Base-by-base conservation (phyloP, 345 rosid genomes). In the Murraya paniculata region DNA sequence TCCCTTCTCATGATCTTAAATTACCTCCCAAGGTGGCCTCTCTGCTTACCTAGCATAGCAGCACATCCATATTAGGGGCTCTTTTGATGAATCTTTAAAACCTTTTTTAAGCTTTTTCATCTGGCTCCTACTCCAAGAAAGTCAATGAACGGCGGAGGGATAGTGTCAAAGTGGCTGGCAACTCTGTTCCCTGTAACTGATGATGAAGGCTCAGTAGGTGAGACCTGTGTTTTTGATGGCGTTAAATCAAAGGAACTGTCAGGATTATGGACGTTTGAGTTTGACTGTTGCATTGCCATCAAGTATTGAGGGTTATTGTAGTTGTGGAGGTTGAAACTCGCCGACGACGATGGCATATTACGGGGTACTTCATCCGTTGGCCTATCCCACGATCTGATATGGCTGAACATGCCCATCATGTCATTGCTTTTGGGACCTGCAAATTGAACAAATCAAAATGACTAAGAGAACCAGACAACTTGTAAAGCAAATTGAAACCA, bases 91-190 rank as follows among this genome's bases (percentile, higher is more conserved):
- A 66, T 72, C 33, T 31, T 30, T 61, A 22, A 71, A 67, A 56
- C 6, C 61, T 7, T 68, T 68, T 81, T 81, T 48, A 77, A 73
- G 73, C 80, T 48, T 67, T 62, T 14, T 87, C 86, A 89, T 59
- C 85, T 89, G 84, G 90, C 90, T 85, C 96, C 96, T 56, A 91
- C 91, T 76, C 96, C 96, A 73, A 91, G 93, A 81, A 91, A 91
- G 82, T 91, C 96, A 62, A 91, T 78, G 81, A 91, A 91, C 61
- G 79, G 85, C 41, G 94, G 88, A 55, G 86, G 68, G 55, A 75
- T 71, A 36, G 83, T 30, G 79, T 82, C 88, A 68, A 73, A 82
- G 72, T 71, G 82, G 48, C 76, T 57, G 28, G 28, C 67, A 35
- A 35, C 77, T 75, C 66, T 19, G 66, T 79, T 79, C 39, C 64